Evolutionary conservation across 106 monocot species (phyloP).

Genomic region (Dendrobium chrysotoxum): DNA sequence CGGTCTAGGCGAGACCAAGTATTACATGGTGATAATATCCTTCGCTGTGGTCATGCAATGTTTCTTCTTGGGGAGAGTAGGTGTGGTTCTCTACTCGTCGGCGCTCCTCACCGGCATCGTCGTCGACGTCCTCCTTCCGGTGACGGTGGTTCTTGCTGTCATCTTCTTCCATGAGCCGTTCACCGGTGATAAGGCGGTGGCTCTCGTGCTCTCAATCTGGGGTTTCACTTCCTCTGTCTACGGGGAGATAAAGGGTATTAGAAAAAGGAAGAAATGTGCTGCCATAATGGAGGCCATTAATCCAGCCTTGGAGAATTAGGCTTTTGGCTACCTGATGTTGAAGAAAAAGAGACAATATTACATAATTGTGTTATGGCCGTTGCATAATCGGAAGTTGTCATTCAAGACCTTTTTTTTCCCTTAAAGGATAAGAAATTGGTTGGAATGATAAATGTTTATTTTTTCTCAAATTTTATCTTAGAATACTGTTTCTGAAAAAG

Average conservation of each 20-base stretch:
- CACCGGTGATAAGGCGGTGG: background rate
- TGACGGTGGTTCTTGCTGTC: conserved; percentile 7
- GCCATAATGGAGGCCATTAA: background rate
- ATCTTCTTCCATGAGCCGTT: conserved; percentile 7
- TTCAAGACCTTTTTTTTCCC: no score
- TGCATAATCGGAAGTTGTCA: no score
- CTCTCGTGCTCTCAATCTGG: conserved; percentile 5
- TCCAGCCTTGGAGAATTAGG: background rate
- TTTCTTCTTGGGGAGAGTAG: conserved; percentile 47
- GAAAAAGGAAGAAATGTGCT: background rate
- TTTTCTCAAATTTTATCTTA: no score
- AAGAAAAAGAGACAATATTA: no score
- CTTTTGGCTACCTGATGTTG: no score
- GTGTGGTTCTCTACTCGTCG: conserved; percentile 4
- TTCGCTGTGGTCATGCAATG: conserved; percentile 40
- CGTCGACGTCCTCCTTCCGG: conserved; percentile 1
- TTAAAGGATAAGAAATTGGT: no score
- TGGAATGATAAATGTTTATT: no score
- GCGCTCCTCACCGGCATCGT: conserved; percentile 8
- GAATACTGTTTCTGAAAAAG: no score
- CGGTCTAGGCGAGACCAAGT: conserved; percentile 38
- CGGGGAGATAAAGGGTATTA: background rate
- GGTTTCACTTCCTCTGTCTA: conserved; percentile 3
- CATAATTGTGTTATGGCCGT: no score
- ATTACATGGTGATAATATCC: conserved; percentile 45